Base-by-base conservation (phyloP, 2,329 filamentous ascomycete genomes). In the Thelonectria discophora region DNA sequence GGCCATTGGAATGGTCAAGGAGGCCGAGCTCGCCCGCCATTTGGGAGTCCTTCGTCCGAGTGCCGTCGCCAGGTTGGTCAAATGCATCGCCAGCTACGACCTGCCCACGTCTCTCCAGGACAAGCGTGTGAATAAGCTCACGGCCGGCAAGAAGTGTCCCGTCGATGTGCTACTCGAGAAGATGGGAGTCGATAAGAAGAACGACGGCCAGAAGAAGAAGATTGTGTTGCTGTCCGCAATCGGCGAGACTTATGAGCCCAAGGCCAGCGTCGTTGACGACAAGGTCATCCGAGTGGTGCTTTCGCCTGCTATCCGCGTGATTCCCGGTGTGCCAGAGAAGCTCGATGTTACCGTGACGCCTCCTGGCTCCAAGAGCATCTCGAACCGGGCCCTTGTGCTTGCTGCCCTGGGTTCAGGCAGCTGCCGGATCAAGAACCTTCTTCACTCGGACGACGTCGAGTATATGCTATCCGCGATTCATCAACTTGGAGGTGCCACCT, bases 181-280 rank as follows among this genome's bases (percentile, higher is more conserved):
- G 75, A 99, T 99, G 95, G 93, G 91, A 0, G 90, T 99, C 9
- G 95, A 99, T 79, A 99, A 99, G 85, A 99, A 99, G 83, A 99
- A 99, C 68, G 91, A 97, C 46, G 95, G 95, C 2, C 87, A 87
- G 61, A 93, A 94, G 78, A 99, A 99, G 84, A 98, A 97, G 79
- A 91, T 99, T 65, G 94, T 97, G 7, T 85, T 99, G 8, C 83
- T 99, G 11, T 94, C 93, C 1, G 91, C 91, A 12, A 97, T 99
- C 74, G 95, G 95, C 59, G 88, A 90, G 72, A 96, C 93, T 1
- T 80, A 94, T 73, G 95, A 99, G 79, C 90, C 88, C 56, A 91
- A 90, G 76, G 95, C 95, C 27, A 97, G 90, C 69, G 88, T 93
- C 10, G 94, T 98, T n/a, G 86, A 90, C 11, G 96, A 99, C 74